phyloP scores from a whole-genome alignment of 2,329 filamentous ascomycete species.

The Xylaria polymorpha region DNA sequence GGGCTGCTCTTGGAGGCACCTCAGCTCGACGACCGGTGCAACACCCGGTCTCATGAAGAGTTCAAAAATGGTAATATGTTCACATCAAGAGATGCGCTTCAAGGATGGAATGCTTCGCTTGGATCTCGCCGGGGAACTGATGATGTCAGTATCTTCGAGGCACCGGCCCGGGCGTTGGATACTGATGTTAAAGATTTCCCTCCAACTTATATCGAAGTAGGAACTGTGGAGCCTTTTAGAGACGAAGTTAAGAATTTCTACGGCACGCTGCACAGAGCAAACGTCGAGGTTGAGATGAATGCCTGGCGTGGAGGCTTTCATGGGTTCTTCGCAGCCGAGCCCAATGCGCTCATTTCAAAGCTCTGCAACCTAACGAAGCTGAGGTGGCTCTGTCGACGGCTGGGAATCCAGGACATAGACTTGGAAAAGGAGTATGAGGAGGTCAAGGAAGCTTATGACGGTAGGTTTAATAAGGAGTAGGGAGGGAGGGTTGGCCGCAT shows the following conservation, averaged over 20 bases:
- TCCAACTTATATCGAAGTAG: slow-evolving; percentile 38
- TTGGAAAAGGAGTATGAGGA: slow-evolving; percentile 25
- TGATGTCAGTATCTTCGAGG: slow-evolving; percentile 36
- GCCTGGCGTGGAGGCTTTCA: slow-evolving; percentile 37
- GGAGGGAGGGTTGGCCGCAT: neutral
- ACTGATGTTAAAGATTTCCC: slow-evolving; percentile 33
- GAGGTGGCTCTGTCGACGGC: slow-evolving; percentile 30
- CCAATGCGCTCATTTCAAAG: slow-evolving; percentile 32
- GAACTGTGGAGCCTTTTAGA: slow-evolving; percentile 35
- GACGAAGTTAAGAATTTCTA: slow-evolving; percentile 34
- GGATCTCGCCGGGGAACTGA: slow-evolving; percentile 25
- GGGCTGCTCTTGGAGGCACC: slow-evolving; percentile 39
- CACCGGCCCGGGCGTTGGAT: slow-evolving; percentile 35
- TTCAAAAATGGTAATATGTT: slow-evolving; percentile 41
- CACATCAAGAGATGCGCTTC: slow-evolving; percentile 28
- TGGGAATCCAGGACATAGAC: slow-evolving; percentile 4
- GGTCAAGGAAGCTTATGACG: slow-evolving; percentile 22
- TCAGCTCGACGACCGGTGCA: slow-evolving; percentile 39
- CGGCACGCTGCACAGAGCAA: slow-evolving; percentile 23
- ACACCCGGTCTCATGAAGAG: slow-evolving; percentile 31
- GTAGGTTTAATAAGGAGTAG: neutral
- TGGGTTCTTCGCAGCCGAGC: slow-evolving; percentile 38
- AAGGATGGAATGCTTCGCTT: slow-evolving; percentile 37
- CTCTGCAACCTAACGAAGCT: slow-evolving; percentile 35
- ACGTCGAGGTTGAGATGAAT: slow-evolving; percentile 32